phyloP scores from a whole-genome alignment of 1,139 yeast species.

The Saccharomyces uvarum region DNA sequence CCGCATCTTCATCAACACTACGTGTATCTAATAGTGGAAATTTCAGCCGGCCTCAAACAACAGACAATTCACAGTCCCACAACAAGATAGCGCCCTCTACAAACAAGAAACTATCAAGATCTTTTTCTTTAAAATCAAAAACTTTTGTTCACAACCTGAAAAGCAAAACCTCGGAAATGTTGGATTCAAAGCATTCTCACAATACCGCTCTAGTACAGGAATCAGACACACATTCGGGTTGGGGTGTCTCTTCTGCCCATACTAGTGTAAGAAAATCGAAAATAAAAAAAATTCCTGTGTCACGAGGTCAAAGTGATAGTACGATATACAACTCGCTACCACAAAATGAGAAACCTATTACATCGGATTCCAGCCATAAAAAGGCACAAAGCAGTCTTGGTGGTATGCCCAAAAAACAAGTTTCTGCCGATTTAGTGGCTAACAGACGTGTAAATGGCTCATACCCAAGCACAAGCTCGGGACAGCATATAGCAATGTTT shows the following conservation, averaged over 20 bases:
- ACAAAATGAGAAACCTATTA: background rate
- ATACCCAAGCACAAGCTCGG: background rate
- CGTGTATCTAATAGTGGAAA: background rate
- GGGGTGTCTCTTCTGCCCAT: constrained; percentile 19
- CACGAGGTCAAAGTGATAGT: constrained; percentile 28
- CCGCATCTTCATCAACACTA: background rate
- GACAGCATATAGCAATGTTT: background rate
- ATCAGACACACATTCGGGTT: constrained; percentile 24
- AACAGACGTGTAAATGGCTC: background rate
- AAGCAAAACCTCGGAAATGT: constrained; percentile 10
- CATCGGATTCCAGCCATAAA: background rate
- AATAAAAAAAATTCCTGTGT: background rate
- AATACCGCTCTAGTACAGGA: constrained; percentile 4
- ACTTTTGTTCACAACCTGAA: constrained; percentile 20
- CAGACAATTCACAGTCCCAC: background rate
- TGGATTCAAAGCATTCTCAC: constrained; percentile 2
- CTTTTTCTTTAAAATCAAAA: constrained; percentile 24
- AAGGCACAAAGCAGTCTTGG: background rate
- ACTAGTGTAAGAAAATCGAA: background rate
- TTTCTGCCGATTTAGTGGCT: background rate
- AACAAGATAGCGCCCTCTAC: background rate
- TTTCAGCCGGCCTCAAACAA: background rate
- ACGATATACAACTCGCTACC: constrained; percentile 8
- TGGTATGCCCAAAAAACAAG: background rate
- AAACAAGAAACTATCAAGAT: constrained; percentile 18